Evolutionary conservation across 2,329 filamentous ascomycete species (phyloP).

Genomic region (Beauveria medogensis): DNA sequence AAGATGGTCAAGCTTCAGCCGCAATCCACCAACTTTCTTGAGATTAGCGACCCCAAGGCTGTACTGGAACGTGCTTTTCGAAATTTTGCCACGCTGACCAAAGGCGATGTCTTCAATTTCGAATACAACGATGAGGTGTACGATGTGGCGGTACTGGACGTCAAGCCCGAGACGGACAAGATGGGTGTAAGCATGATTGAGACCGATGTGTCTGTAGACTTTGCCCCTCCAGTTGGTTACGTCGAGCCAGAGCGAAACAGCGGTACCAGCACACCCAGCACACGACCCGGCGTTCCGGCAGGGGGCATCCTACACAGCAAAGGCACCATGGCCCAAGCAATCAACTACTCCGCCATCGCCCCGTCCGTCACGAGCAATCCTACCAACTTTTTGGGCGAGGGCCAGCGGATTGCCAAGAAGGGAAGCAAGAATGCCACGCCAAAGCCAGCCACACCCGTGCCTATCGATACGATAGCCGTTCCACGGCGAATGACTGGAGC

Average conservation of each 20-base stretch:
- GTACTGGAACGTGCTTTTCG: conserved; percentile 95
- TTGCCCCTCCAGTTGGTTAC: conserved; percentile 88
- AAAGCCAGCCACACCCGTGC: conserved; percentile 64
- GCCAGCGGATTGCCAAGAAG: conserved; percentile 84
- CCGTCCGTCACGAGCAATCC: conserved; percentile 63
- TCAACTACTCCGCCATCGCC: conserved; percentile 89
- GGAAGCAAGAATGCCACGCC: conserved; percentile 56
- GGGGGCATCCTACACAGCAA: conserved; percentile 74
- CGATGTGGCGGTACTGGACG: conserved; percentile 86
- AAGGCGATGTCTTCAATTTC: conserved; percentile 93
- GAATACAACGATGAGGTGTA: conserved; percentile 92
- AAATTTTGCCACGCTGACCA: conserved; percentile 88
- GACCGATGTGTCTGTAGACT: conserved; percentile 94
- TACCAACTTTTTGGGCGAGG: conserved; percentile 72
- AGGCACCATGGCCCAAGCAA: conserved; percentile 94
- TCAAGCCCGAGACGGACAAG: conserved; percentile 75
- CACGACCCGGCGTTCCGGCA: conserved; percentile 52
- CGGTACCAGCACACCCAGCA: conserved; percentile 82
- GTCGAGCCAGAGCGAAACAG: conserved; percentile 73
- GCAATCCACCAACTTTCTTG: conserved; percentile 86
- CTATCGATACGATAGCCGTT: conserved; percentile 19
- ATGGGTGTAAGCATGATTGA: conserved; percentile 92
- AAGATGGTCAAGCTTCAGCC: conserved; percentile 94
- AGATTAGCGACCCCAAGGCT: conserved; percentile 94
- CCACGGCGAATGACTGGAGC: conserved; percentile 57